phyloP scores from a whole-genome alignment of 108 stramenopile genomes.

The Nitzschia sp. region DNA sequence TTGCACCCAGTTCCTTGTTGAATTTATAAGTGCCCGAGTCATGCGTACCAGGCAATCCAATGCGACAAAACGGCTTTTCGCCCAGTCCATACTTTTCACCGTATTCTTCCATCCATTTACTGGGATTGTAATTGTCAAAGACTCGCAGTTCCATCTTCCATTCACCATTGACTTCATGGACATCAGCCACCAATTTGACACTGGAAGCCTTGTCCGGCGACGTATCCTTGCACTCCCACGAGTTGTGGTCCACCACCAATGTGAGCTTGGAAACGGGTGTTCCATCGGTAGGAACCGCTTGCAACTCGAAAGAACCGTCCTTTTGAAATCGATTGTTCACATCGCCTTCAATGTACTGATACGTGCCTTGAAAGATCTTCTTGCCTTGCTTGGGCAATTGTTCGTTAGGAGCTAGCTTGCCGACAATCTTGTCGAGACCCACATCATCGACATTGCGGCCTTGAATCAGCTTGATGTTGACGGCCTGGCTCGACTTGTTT shows the following conservation, averaged over 20 bases:
- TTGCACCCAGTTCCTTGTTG: conserved; percentile 30
- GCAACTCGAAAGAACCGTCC: conserved; percentile 28
- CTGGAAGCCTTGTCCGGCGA: not conserved
- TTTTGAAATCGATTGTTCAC: conserved; percentile 25
- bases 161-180: conserved; percentile 19
- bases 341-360: conserved; percentile 44
- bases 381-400: conserved; percentile 23
- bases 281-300: conserved; percentile 16
- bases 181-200: conserved; percentile 22
- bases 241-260: conserved; percentile 18
- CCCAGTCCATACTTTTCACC: conserved; percentile 18
- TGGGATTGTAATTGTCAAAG: conserved; percentile 30
- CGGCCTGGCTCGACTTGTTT: conserved; percentile 20
- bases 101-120: conserved; percentile 27
- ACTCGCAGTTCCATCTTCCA: conserved; percentile 32
- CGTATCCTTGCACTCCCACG: conserved; percentile 18
- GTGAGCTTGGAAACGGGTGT: not conserved
- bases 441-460: conserved; percentile 24
- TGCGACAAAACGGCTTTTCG: conserved; percentile 18
- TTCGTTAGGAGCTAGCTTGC: conserved; percentile 12
- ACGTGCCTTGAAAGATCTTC: not conserved
- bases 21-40: conserved; percentile 36
- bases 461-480: conserved; percentile 20
- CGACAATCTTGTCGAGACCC: conserved; percentile 32
- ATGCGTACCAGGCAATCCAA: conserved; percentile 38